Percentiles rank a stretch among this genome's conserved stretches.
phyloP scores from a whole-genome alignment of 2,329 filamentous ascomycete genomes.

The Magnaporthiopsis rhizophila region DNA sequence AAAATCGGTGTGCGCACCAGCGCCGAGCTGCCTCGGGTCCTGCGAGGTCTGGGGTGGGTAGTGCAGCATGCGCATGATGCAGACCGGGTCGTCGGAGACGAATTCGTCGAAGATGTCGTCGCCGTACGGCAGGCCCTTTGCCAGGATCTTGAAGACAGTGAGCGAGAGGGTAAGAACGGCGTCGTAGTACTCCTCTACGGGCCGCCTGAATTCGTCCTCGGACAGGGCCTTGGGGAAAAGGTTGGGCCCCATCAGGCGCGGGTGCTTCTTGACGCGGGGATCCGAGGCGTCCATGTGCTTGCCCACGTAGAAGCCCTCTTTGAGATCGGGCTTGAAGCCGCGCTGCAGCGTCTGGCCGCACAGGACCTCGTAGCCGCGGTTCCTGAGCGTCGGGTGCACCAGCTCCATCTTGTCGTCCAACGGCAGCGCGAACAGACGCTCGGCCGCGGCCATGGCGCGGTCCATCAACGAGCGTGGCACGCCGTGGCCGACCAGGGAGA shows the following conservation, averaged over 20 bases:
- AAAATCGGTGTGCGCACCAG: slow-evolving; percentile 47
- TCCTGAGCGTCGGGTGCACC: slow-evolving; percentile 18
- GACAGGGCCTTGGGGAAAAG: slow-evolving; percentile 22
- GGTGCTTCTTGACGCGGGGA: slow-evolving; percentile 26
- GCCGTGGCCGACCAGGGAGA: slow-evolving; percentile 21
- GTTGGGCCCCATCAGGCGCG: slow-evolving; percentile 31
- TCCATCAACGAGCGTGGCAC: slow-evolving; percentile 17
- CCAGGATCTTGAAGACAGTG: slow-evolving; percentile 32
- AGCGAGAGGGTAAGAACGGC: slow-evolving; percentile 30
- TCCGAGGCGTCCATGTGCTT: slow-evolving; percentile 24
- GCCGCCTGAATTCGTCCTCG: slow-evolving; percentile 24
- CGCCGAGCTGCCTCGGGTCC: slow-evolving; percentile 24
- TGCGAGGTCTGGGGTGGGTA: slow-evolving; percentile 34
- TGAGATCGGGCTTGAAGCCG: slow-evolving; percentile 36
- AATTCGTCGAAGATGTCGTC: slow-evolving; percentile 35
- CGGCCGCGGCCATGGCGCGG: slow-evolving; percentile 19
- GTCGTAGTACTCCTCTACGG: slow-evolving; percentile 31
- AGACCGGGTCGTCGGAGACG: slow-evolving; percentile 30
- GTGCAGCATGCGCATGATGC: slow-evolving; percentile 37
- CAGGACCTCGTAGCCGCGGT: slow-evolving; percentile 42
- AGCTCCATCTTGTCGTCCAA: slow-evolving; percentile 35
- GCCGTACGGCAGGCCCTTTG: slow-evolving; percentile 31
- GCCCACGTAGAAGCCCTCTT: slow-evolving; percentile 36
- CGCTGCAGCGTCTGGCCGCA: slow-evolving; percentile 36
- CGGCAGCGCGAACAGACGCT: slow-evolving; percentile 40